Percentiles rank a stretch among this genome's conserved stretches.
Evolutionary conservation across 768 basidiomycete genomes (phyloP).

Genomic region (Leccinum longicurvipes): DNA sequence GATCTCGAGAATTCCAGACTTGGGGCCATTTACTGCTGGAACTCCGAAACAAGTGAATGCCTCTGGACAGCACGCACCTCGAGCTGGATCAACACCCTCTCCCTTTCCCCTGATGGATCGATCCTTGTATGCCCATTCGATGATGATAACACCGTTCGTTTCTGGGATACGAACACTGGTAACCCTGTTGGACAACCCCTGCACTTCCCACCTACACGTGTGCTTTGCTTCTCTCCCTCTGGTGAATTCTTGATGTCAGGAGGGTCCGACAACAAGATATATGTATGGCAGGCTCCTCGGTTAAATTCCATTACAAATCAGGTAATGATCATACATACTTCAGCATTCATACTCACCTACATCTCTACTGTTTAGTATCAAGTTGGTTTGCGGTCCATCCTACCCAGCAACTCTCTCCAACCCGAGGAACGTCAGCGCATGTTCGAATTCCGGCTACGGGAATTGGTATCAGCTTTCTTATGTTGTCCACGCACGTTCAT

Average conservation of each 20-base stretch:
- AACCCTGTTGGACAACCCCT: not conserved
- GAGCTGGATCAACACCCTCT: fast-evolving
- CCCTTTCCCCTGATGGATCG: not conserved
- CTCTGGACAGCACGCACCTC: not conserved
- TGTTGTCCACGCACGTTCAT: too few species aligned
- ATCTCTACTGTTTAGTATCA: not conserved
- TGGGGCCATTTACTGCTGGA: not conserved
- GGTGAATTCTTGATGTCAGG: not conserved
- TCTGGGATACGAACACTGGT: not conserved
- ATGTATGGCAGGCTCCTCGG: not conserved
- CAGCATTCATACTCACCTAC: not conserved
- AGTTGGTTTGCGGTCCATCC: not conserved
- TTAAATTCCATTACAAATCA: not conserved
- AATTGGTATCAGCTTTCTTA: not conserved
- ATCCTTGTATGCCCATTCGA: not conserved
- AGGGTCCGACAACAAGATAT: not conserved
- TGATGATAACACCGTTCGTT: not conserved
- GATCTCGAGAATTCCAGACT: too few species aligned
- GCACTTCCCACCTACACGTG: not conserved
- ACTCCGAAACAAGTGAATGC: not conserved
- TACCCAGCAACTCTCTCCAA: not conserved
- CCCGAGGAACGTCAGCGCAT: not conserved
- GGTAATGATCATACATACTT: not conserved
- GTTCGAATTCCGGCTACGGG: not conserved
- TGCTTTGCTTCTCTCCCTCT: not conserved